These are phyloP conservation scores for Eremothecium sinecaudum DNA, from an alignment of 1,139 yeast genomes.

Conservation along the genomic window DNA sequence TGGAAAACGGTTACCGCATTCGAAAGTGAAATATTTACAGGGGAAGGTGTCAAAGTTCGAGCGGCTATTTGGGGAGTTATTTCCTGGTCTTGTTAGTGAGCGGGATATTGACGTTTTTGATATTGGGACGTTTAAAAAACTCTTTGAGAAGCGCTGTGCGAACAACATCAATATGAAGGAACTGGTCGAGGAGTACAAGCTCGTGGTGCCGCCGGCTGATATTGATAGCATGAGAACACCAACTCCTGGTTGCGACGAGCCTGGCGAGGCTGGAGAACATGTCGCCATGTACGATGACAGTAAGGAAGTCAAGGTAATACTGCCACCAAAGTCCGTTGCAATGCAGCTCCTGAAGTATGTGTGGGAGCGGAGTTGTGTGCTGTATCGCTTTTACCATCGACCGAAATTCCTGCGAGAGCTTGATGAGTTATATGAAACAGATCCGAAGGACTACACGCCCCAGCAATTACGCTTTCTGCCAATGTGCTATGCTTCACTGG, in stretches of 20 bases:
- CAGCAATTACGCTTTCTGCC: slow-evolving; percentile 66
- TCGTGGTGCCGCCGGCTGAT: slow-evolving; percentile 13
- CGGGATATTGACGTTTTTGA: slow-evolving; percentile 19
- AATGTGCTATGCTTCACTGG: slow-evolving; percentile 61
- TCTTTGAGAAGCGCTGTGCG: slow-evolving; percentile 19
- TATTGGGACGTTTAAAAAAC: slow-evolving; percentile 22
- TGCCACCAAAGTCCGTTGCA: slow-evolving; percentile 74
- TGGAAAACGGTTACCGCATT: slow-evolving; percentile 4
- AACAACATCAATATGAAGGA: slow-evolving; percentile 15
- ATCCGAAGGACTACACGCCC: slow-evolving; percentile 55
- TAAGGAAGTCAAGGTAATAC: slow-evolving; percentile 50
- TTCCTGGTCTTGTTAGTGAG: slow-evolving; percentile 23
- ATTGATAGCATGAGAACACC: slow-evolving; percentile 9
- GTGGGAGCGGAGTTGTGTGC: slow-evolving; percentile 83
- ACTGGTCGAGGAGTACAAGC: slow-evolving; percentile 20
- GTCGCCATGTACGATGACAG: slow-evolving; percentile 34
- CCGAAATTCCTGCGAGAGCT: slow-evolving; percentile 63
- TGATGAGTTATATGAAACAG: slow-evolving; percentile 53
- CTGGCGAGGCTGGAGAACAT: slow-evolving; percentile 30
- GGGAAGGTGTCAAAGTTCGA: slow-evolving; percentile 19
- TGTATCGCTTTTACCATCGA: slow-evolving; percentile 78
- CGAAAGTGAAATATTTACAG: slow-evolving; percentile 12
- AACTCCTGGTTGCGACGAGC: slow-evolving; percentile 7
- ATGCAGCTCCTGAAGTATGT: slow-evolving; percentile 64
- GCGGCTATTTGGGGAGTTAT: slow-evolving; percentile 17